Evolutionary conservation across 2,329 filamentous ascomycete genomes (phyloP).

Genomic region (Sphaerulina vaccinii): DNA sequence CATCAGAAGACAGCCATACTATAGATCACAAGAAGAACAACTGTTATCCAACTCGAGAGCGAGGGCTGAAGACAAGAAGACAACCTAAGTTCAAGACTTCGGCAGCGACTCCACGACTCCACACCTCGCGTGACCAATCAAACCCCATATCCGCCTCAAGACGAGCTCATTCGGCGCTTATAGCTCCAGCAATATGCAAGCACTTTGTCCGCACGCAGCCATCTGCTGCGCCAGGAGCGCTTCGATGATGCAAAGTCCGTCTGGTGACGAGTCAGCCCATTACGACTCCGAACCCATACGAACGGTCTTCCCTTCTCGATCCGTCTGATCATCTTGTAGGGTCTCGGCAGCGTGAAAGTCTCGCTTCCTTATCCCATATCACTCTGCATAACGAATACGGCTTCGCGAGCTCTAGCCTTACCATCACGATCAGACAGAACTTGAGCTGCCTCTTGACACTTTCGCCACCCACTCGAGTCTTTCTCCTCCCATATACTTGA

Average conservation of each 20-base stretch:
- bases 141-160: neutral
- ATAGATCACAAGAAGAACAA: too few species aligned
- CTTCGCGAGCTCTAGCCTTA: neutral
- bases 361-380: conserved; percentile 17
- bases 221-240: conserved; percentile 14
- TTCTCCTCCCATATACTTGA: neutral
- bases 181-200: conserved; percentile 21
- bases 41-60: too few species aligned
- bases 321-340: conserved; percentile 12
- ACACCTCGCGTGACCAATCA: conserved; percentile 12
- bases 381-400: conserved; percentile 15
- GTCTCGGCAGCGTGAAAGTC: conserved; percentile 16
- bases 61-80: neutral
- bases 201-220: conserved; percentile 23
- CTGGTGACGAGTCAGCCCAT: conserved; percentile 20
- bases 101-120: conserved; percentile 9
- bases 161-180: conserved; percentile 28
- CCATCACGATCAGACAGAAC: neutral
- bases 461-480: neutral
- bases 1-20: too few species aligned
- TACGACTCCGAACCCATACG: conserved; percentile 5
- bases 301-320: conserved; percentile 9
- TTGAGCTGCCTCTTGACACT: neutral
- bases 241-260: conserved; percentile 11
- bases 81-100: conserved; percentile 13